Conservation (phyloP, 345 rosid genomes). For the Geranium brycei region DNA sequence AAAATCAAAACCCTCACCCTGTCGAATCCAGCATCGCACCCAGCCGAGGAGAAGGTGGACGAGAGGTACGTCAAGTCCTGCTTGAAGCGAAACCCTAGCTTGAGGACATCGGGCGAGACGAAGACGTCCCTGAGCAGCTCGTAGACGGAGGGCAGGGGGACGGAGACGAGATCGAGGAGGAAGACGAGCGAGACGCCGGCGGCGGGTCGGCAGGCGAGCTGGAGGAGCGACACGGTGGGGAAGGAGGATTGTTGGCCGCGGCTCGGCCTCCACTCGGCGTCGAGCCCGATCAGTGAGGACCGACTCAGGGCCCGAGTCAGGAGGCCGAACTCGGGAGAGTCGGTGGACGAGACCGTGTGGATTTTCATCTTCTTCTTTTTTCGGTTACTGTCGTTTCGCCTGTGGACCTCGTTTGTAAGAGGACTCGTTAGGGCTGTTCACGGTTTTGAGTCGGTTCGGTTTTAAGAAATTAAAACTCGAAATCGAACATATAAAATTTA, state of each 20-base stretch:
- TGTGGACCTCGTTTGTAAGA: too few species aligned
- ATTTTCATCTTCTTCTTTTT: conserved; percentile 14
- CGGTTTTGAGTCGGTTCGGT: too few species aligned
- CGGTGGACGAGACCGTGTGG: conserved; percentile 38
- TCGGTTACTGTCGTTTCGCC: too few species aligned
- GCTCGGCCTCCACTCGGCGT: conserved; percentile 82
- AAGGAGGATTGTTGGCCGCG: conserved; percentile 26
- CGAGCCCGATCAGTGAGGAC: conserved; percentile 56
- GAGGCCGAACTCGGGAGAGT: conserved; percentile 63
- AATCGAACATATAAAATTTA: too few species aligned
- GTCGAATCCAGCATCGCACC: conserved; percentile 53
- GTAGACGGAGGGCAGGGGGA: conserved; percentile 52
- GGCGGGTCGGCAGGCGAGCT: conserved; percentile 55
- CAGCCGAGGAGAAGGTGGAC: conserved; percentile 53
- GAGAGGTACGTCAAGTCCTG: conserved; percentile 79
- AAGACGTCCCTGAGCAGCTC: conserved; percentile 44
- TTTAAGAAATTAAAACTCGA: too few species aligned
- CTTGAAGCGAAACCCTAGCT: conserved; percentile 69
- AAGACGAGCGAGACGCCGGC: conserved; percentile 39
- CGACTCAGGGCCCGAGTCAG: conserved; percentile 38
- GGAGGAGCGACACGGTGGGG: conserved; percentile 67
- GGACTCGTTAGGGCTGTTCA: too few species aligned
- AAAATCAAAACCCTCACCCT: conserved; percentile 26
- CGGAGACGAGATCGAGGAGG: conserved; percentile 47
- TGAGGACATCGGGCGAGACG: conserved; percentile 61